Evolutionary conservation across 768 basidiomycete species (phyloP).

Genomic region (Tricholoma furcatifolium): DNA sequence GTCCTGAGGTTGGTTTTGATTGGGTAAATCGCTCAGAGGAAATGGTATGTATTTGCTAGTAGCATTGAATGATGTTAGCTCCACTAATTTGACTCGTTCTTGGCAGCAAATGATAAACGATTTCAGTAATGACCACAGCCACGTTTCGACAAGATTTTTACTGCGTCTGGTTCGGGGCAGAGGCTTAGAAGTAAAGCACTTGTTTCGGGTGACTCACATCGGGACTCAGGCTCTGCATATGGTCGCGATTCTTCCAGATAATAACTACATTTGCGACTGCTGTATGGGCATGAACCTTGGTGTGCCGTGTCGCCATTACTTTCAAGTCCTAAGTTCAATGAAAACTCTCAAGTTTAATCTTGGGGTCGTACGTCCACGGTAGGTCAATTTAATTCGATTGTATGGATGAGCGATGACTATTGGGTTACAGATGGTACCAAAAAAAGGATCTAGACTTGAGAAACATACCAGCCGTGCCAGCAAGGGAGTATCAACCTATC

Average conservation of each 20-base stretch:
- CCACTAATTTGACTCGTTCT: too few relatives aligned
- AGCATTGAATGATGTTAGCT: background rate
- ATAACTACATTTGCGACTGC: slow-evolving; percentile 32
- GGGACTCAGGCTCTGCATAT: slow-evolving; percentile 22
- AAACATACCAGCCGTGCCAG: background rate
- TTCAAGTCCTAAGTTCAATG: slow-evolving; percentile 20
- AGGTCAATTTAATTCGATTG: background rate
- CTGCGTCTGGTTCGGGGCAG: slow-evolving; percentile 20
- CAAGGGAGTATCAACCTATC: background rate
- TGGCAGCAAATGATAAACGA: slow-evolving; percentile 22
- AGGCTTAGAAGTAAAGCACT: slow-evolving; percentile 20
- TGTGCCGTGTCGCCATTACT: slow-evolving; percentile 32
- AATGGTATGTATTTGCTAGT: background rate
- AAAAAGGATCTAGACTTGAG: slow-evolving; percentile 7
- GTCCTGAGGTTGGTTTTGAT: slow-evolving; percentile 15
- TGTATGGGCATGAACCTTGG: slow-evolving; percentile 32
- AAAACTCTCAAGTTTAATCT: slow-evolving; percentile 26
- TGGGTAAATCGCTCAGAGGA: slow-evolving; percentile 21
- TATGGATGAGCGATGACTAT: background rate
- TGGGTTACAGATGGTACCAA: slow-evolving; percentile 19
- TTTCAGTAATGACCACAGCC: slow-evolving; percentile 28
- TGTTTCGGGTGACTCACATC: slow-evolving; percentile 23
- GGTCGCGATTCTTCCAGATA: slow-evolving; percentile 24
- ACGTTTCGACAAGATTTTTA: slow-evolving; percentile 27
- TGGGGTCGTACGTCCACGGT: slow-evolving; percentile 25